These are phyloP conservation scores for Nakazawaea ishiwadae DNA, from an alignment of 805 yeast species.

Conservation along the genomic window DNA sequence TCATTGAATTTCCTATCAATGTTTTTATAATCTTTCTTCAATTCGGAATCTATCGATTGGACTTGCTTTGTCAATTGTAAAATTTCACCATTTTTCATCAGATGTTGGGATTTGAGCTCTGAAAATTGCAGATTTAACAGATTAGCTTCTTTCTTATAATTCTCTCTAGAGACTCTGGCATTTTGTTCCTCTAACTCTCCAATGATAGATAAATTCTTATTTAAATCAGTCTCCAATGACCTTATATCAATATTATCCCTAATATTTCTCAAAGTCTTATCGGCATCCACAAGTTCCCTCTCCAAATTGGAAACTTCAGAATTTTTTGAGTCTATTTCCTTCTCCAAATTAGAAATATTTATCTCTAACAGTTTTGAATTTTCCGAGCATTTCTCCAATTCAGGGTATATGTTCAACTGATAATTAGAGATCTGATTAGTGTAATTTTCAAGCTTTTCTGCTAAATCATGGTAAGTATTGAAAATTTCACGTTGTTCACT, in stretches of 20 bases:
- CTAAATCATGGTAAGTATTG: too few relatives aligned
- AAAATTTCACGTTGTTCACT: neutral
- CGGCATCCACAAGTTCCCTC: constrained; percentile 43
- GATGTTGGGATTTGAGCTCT: constrained; percentile 54
- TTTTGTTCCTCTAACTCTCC: constrained; percentile 42
- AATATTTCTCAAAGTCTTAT: constrained; percentile 57
- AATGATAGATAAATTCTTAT: constrained; percentile 33
- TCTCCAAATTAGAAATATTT: constrained; percentile 16
- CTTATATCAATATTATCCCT: constrained; percentile 61
- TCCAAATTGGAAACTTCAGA: constrained; percentile 24
- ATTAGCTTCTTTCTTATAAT: constrained; percentile 55
- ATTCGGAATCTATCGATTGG: constrained; percentile 47
- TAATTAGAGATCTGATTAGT: too few relatives aligned
- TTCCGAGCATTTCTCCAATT: too few relatives aligned
- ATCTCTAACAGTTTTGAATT: constrained; percentile 5
- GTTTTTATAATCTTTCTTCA: constrained; percentile 65
- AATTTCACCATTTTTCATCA: constrained; percentile 81
- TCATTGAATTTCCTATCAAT: constrained; percentile 59
- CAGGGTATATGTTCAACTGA: too few relatives aligned
- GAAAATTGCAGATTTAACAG: constrained; percentile 47
- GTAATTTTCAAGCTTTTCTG: too few relatives aligned
- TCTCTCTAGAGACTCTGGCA: constrained; percentile 57
- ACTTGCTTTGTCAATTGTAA: constrained; percentile 78
- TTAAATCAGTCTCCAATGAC: constrained; percentile 34
- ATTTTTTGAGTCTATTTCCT: neutral